A percentile compares a stretch with the other conserved stretches of the same genome.
Evolutionary conservation across 106 monocot species (phyloP).

Genomic region (Dendrobium catenatum): DNA sequence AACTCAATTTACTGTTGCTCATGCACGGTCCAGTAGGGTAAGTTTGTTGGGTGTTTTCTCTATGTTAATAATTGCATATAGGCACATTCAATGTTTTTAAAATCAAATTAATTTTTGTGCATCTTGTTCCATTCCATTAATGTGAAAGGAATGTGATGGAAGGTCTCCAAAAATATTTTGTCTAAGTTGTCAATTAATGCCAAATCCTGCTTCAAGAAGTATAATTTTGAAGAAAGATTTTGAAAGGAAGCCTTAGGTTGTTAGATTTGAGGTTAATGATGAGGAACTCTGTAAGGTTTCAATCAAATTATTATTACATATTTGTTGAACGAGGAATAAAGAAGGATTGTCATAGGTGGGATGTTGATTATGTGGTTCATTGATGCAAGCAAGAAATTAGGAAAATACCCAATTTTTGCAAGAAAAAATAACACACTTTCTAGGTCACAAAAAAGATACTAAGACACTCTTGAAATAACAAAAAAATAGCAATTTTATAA

Average conservation of each 20-base stretch:
- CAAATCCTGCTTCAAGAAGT: too few relatives aligned
- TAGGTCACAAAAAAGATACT: too few relatives aligned
- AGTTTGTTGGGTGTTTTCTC: background rate
- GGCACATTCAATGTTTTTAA: background rate
- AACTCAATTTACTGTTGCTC: constrained; percentile 48
- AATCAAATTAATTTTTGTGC: background rate
- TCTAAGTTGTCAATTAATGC: too few relatives aligned
- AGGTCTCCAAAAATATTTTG: too few relatives aligned
- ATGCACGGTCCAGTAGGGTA: constrained; percentile 67
- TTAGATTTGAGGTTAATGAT: background rate
- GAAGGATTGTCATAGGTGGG: background rate
- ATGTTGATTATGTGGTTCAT: background rate
- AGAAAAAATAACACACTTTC: too few relatives aligned
- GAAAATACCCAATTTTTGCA: too few relatives aligned
- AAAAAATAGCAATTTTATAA: too few relatives aligned
- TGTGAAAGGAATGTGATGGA: too few relatives aligned
- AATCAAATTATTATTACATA: background rate
- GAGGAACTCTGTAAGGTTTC: background rate
- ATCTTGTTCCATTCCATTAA: background rate
- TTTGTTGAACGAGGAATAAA: background rate
- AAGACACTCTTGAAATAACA: too few relatives aligned
- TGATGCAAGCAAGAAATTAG: too few relatives aligned
- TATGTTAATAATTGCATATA: background rate
- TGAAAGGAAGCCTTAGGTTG: background rate
- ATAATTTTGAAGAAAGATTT: background rate